These are phyloP conservation scores for Pseudocercospora eumusae DNA, from an alignment of 2,329 filamentous ascomycete species.

Conservation along the genomic window DNA sequence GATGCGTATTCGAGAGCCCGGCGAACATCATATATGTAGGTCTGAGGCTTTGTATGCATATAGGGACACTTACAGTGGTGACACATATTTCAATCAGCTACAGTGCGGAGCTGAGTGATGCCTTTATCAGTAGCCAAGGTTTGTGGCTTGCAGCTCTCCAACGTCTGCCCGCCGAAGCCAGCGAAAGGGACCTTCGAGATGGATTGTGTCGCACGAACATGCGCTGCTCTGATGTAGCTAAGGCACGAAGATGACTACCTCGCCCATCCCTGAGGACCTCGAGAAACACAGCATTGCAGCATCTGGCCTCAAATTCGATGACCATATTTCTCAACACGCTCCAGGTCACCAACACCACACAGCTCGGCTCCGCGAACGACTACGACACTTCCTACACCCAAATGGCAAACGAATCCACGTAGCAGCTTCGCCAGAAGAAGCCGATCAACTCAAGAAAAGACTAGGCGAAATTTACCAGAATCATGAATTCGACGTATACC, in stretches of 20 bases:
- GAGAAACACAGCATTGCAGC: slow-evolving; percentile 17
- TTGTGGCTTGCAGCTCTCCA: neutral
- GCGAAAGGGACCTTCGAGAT: neutral
- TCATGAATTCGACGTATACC: slow-evolving; percentile 57
- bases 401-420: slow-evolving; percentile 60
- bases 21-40: neutral
- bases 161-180: neutral
- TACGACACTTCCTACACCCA: slow-evolving; percentile 58
- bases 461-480: slow-evolving; percentile 43
- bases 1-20: neutral
- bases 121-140: slow-evolving; percentile 5
- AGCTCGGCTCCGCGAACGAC: slow-evolving; percentile 41
- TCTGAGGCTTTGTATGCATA: neutral
- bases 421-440: slow-evolving; percentile 58
- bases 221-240: neutral
- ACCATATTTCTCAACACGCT: neutral
- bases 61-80: neutral
- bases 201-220: neutral
- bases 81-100: neutral
- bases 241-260: slow-evolving; percentile 11
- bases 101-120: slow-evolving; percentile 2
- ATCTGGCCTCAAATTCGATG: neutral
- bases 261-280: slow-evolving; percentile 12
- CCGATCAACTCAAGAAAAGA: slow-evolving; percentile 50
- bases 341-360: slow-evolving; percentile 17